Percentiles rank a stretch among this genome's conserved stretches.
Conservation (phyloP, 768 basidiomycete genomes). For the Boletellus ananiceps region DNA sequence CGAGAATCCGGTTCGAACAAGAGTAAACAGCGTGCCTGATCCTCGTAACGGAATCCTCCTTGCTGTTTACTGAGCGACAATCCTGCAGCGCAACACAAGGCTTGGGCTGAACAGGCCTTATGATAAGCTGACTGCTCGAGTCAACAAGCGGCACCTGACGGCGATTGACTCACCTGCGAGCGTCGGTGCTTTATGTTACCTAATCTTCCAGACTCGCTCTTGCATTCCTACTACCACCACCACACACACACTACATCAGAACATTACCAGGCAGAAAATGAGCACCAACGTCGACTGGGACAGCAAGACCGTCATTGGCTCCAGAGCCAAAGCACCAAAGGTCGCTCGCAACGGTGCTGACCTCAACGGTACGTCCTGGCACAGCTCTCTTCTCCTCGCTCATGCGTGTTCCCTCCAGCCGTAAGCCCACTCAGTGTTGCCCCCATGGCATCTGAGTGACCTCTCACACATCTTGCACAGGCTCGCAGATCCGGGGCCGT, state of each 20-base stretch:
- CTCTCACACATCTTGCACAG: constrained; percentile 33
- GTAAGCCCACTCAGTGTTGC: constrained; percentile 35
- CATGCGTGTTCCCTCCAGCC: constrained; percentile 36
- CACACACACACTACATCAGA: constrained; percentile 1
- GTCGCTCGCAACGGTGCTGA: constrained; percentile 59
- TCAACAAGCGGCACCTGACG: no score
- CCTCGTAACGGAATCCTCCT: no score
- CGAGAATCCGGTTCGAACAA: no score
- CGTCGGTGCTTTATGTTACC: no score
- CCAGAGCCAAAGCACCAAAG: constrained; percentile 57
- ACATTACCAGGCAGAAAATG: constrained; percentile 12
- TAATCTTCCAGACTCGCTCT: not conserved
- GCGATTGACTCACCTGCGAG: no score
- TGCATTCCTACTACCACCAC: constrained; percentile 11
- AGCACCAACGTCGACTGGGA: constrained; percentile 67
- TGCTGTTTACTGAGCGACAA: no score
- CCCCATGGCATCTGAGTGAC: not conserved
- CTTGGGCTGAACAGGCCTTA: no score
- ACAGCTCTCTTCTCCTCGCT: constrained; percentile 3
- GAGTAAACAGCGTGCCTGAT: no score
- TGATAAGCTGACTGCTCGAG: no score
- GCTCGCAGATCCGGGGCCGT: constrained; percentile 74
- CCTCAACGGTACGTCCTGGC: constrained; percentile 41
- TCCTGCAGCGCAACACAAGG: no score
- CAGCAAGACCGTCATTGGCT: constrained; percentile 65